phyloP scores from a whole-genome alignment of 2,329 filamentous ascomycete genomes.

The Trichophyton mentagrophytes region DNA sequence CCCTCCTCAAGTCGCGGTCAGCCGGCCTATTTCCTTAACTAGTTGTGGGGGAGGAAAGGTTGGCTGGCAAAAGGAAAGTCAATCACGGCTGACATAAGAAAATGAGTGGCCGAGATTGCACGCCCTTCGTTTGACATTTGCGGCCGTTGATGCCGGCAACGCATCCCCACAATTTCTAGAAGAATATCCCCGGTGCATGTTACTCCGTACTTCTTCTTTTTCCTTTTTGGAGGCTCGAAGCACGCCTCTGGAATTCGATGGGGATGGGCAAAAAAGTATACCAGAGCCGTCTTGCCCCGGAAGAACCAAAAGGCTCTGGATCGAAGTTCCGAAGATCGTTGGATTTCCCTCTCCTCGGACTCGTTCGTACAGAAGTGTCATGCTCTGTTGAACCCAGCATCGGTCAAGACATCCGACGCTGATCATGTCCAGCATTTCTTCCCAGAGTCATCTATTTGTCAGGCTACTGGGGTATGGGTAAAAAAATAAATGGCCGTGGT shows the following conservation, averaged over 20 bases:
- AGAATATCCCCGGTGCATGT: neutral
- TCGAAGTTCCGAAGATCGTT: neutral
- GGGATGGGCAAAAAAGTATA: neutral
- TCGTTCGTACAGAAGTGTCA: neutral
- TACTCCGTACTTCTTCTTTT: neutral
- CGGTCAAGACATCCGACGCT: neutral
- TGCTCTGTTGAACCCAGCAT: neutral
- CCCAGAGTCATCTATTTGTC: neutral
- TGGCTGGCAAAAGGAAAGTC: neutral
- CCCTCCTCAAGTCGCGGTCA: neutral
- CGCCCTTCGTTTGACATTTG: conserved; percentile 7
- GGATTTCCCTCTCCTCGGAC: neutral
- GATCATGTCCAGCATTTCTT: neutral
- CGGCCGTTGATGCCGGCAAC: neutral
- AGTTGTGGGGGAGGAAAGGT: neutral
- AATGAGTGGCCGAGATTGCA: neutral
- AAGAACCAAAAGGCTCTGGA: neutral
- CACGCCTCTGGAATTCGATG: neutral
- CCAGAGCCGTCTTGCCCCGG: neutral
- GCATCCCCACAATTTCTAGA: conserved; percentile 4
- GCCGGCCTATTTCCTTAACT: neutral
- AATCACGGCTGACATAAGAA: conserved; percentile 1
- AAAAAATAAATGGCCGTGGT: neutral
- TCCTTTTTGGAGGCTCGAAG: neutral
- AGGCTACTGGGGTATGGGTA: neutral